Evolutionary conservation across 345 rosid species (phyloP).

Genomic region (Syzygium aqueum): DNA sequence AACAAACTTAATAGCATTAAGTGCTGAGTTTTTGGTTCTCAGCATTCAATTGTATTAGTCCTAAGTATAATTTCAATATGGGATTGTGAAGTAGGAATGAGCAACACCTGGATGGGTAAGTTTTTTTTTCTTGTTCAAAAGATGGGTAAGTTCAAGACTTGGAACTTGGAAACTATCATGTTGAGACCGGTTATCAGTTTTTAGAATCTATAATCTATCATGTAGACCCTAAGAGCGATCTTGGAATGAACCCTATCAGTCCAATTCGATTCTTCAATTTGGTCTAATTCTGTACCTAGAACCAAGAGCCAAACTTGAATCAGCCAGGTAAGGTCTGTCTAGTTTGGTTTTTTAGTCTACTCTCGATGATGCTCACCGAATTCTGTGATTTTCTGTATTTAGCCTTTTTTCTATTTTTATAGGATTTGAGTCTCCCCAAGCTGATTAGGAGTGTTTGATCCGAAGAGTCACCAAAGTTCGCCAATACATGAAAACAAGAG

Average conservation of each 20-base stretch:
- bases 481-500: background rate
- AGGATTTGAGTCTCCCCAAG: background rate
- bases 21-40: background rate
- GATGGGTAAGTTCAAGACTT: background rate
- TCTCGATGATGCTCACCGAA: background rate
- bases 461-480: background rate
- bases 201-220: background rate
- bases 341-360: background rate
- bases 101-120: background rate
- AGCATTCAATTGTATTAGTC: background rate
- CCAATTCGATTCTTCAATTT: background rate
- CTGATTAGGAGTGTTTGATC: background rate
- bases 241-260: background rate
- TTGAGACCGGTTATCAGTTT: background rate
- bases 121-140: no score
- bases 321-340: rapidly evolving
- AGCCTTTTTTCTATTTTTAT: background rate
- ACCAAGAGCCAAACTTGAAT: background rate
- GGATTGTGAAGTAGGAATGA: background rate
- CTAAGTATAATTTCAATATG: background rate
- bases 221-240: background rate
- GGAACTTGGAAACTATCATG: background rate
- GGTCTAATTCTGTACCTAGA: rapidly evolving
- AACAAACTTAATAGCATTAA: background rate
- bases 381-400: background rate